Percentiles rank a stretch among this genome's conserved stretches.
These are phyloP conservation scores for Aspergillus felis DNA, from an alignment of 2,329 filamentous ascomycete genomes.

Conservation along the genomic window DNA sequence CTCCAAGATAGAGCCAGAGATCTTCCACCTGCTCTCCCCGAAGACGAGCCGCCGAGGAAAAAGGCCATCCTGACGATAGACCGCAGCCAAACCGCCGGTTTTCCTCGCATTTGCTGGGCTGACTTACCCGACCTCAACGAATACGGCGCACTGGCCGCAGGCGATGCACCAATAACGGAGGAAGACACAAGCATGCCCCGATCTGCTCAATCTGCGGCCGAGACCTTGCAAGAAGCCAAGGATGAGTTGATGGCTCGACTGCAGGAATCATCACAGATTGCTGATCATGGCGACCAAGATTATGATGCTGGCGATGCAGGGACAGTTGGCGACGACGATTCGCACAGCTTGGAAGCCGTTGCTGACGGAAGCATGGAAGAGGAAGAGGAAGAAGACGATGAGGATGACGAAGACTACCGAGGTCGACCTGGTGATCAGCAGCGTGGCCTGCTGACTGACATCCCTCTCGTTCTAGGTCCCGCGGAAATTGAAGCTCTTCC, in stretches of 20 bases:
- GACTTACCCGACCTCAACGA: slow-evolving; percentile 43
- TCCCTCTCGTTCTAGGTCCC: slow-evolving; percentile 88
- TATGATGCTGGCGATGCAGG: slow-evolving; percentile 41
- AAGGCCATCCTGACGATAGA: slow-evolving; percentile 42
- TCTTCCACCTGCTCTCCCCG: slow-evolving; percentile 31
- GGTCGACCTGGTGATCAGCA: slow-evolving; percentile 50
- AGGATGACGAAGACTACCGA: slow-evolving; percentile 50
- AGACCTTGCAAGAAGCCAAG: slow-evolving; percentile 49
- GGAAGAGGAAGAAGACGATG: slow-evolving; percentile 53
- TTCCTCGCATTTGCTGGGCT: slow-evolving; percentile 40
- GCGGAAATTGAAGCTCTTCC: slow-evolving; percentile 94
- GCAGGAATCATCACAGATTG: slow-evolving; percentile 42
- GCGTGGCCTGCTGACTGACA: slow-evolving; percentile 83
- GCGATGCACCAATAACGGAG: slow-evolving; percentile 39
- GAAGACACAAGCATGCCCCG: slow-evolving; percentile 46
- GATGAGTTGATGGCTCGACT: slow-evolving; percentile 49
- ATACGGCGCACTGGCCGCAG: slow-evolving; percentile 34
- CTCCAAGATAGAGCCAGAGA: slow-evolving; percentile 38
- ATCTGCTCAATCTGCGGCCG: slow-evolving; percentile 46
- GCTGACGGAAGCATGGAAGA: slow-evolving; percentile 46
- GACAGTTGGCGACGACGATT: slow-evolving; percentile 41
- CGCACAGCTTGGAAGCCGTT: slow-evolving; percentile 39
- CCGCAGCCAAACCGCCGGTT: slow-evolving; percentile 36
- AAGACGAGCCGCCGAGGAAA: slow-evolving; percentile 35
- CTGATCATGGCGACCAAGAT: slow-evolving; percentile 37